Base-by-base conservation (phyloP, 2,329 filamentous ascomycete genomes). In the Aspergillus sp. region DNA sequence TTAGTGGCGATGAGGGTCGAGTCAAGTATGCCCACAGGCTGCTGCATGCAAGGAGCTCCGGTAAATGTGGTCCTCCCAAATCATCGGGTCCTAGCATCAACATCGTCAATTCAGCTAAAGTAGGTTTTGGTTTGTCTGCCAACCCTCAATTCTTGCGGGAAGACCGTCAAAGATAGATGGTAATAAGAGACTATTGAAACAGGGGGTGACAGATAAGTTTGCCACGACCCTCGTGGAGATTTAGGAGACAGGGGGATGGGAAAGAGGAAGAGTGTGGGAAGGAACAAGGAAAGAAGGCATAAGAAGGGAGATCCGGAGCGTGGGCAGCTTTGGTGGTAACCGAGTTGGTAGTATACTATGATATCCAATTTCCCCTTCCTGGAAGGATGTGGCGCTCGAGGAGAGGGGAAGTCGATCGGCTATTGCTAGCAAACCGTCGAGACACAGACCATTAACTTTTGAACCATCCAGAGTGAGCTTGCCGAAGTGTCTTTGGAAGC, bases 21-120 rank as follows among this genome's bases (percentile, higher is more conserved):
- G 41, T 55, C n/a, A 55, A 45, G 15, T 41, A 55, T 47, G 39
- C 28, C 53, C 25, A 41, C 53, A 32, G 53, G 39, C 39, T 55
- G 53, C 53, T 47, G 53, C 53, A 55, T 55, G 53, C 53, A 55
- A 55, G 53, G 53, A 55, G 53, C 19, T 43, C 43, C 25, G 28
- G 53, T 30, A 45, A n/a, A 17, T 55, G 53, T 45, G 47, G 25
- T 32, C 28, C 47, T 50, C 30, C 53, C 41, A 55, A 55, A 36
- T 32, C 28, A 41, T 55, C 53, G 53, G 53, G 53, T 55, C 43
- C 39, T 10, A 45, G 53, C 53, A 47, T 55, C 53, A 47, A 55
- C 39, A 39, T 47, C 53, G 52, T 25, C 17, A 17, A 55, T 25
- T 36, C 15, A 54, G 36, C 52, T 17, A 36, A 30, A 32, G n/a